phyloP scores from a whole-genome alignment of 2,329 filamentous ascomycete species.

The Xenosphaeropsis pyriputrescens region DNA sequence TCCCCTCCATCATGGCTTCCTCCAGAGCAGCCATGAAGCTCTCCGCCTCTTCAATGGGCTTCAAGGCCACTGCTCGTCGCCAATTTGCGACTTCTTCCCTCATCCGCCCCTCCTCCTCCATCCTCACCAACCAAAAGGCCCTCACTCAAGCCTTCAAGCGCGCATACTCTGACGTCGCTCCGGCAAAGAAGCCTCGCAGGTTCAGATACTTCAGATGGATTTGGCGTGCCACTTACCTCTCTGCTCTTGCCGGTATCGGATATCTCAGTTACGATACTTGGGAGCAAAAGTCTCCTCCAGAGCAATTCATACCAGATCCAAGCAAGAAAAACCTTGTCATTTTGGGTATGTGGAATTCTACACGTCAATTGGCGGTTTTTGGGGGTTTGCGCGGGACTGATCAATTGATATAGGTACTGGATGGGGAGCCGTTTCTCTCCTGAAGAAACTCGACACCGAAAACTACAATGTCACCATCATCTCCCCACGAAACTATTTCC shows the following conservation, averaged over 20 bases:
- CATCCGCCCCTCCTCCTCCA: constrained; percentile 10
- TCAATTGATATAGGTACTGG: constrained; percentile 56
- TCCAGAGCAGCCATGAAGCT: constrained; percentile 17
- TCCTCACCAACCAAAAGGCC: constrained; percentile 10
- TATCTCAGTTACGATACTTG: constrained; percentile 75
- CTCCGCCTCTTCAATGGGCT: constrained; percentile 15
- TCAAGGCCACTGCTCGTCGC: constrained; percentile 11
- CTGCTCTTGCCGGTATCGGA: constrained; percentile 50
- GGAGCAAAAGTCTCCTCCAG: constrained; percentile 62
- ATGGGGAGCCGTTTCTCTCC: constrained; percentile 88
- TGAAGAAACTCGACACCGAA: constrained; percentile 97
- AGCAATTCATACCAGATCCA: constrained; percentile 68
- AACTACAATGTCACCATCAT: constrained; percentile 99
- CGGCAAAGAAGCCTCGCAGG: constrained; percentile 36
- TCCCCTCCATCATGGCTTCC: constrained; percentile 15
- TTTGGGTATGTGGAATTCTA: constrained; percentile 47
- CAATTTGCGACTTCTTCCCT: constrained; percentile 13
- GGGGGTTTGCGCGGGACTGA: not conserved
- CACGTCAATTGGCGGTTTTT: too few species aligned
- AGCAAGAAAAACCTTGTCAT: constrained; percentile 94
- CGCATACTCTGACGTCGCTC: constrained; percentile 22
- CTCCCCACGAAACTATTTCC: constrained; percentile 98
- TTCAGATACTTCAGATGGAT: constrained; percentile 63
- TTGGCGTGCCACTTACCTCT: constrained; percentile 73
- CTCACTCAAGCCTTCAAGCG: constrained; percentile 26